Conservation (phyloP, 305 asterid genomes). For the Fraxinus velutina region DNA sequence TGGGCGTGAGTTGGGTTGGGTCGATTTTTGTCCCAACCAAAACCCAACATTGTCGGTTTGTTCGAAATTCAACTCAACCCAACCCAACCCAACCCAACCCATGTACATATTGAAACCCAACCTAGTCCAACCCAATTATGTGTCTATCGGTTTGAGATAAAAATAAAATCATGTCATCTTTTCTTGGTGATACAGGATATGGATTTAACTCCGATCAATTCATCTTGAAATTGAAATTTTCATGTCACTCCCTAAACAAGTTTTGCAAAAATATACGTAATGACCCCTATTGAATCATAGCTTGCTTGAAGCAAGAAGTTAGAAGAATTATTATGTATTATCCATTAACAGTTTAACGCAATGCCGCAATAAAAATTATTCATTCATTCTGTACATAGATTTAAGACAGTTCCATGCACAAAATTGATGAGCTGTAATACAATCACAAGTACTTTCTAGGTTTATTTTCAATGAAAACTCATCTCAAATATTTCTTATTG, state of each 20-base stretch:
- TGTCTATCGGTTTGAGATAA: too few relatives aligned
- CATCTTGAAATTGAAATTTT: not conserved
- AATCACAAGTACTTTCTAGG: not conserved
- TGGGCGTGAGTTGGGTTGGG: too few relatives aligned
- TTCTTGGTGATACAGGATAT: not conserved
- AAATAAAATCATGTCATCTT: not conserved
- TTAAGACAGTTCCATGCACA: conserved; percentile 2
- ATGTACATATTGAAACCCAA: too few relatives aligned
- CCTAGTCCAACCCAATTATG: too few relatives aligned
- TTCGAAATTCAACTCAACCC: too few relatives aligned
- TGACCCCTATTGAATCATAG: not conserved
- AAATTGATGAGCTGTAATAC: not conserved
- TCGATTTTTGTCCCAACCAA: too few relatives aligned
- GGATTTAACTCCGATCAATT: not conserved
- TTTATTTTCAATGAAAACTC: too few relatives aligned
- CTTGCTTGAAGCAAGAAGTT: not conserved
- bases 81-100: too few relatives aligned
- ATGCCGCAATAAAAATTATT: too few relatives aligned
- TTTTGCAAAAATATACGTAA: not conserved
- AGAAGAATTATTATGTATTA: not conserved
- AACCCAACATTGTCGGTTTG: too few relatives aligned
- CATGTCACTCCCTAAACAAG: not conserved
- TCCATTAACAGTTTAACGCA: not conserved
- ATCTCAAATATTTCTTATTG: too few relatives aligned
- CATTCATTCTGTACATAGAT: not conserved